These are phyloP conservation scores for Myriosclerotinia scirpicola DNA, from an alignment of 2,329 filamentous ascomycete genomes.

Conservation along the genomic window DNA sequence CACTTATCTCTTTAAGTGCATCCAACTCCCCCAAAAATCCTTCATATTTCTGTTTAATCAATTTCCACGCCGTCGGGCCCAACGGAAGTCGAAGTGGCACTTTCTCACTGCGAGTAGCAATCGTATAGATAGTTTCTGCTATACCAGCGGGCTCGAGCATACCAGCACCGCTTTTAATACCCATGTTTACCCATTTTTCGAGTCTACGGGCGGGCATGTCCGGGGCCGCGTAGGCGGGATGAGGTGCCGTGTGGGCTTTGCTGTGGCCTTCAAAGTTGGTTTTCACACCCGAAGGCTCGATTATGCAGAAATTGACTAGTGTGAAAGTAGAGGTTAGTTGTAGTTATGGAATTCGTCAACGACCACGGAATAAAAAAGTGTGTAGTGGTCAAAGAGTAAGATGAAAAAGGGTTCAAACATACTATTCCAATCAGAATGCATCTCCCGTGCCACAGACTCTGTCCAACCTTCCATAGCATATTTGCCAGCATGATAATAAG, in stretches of 20 bases:
- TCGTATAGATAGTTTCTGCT: constrained; percentile 31
- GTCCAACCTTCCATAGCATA: constrained; percentile 46
- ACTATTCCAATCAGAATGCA: constrained; percentile 44
- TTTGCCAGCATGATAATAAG: constrained; percentile 46
- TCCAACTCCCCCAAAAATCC: constrained; percentile 29
- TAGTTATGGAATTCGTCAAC: neutral
- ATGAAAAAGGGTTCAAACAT: constrained; percentile 7
- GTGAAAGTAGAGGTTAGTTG: neutral
- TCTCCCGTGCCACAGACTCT: constrained; percentile 42
- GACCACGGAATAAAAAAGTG: no score
- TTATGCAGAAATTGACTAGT: constrained; percentile 44
- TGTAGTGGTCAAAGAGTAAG: neutral
- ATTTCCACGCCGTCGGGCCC: constrained; percentile 32
- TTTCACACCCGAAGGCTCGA: constrained; percentile 46
- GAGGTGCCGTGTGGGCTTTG: constrained; percentile 32
- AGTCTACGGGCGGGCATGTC: constrained; percentile 41
- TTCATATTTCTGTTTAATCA: constrained; percentile 33
- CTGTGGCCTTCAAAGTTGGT: constrained; percentile 46
- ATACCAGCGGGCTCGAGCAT: constrained; percentile 33
- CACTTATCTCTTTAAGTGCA: constrained; percentile 29
- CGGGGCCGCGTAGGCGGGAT: constrained; percentile 34
- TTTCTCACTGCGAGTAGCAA: constrained; percentile 32
- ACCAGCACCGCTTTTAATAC: constrained; percentile 28
- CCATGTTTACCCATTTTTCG: constrained; percentile 31
- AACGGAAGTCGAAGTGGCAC: constrained; percentile 36